Percentiles rank a stretch among this genome's conserved stretches.
phyloP scores from a whole-genome alignment of 1,284 basidiomycete genomes.

The Pterulicium gracile region DNA sequence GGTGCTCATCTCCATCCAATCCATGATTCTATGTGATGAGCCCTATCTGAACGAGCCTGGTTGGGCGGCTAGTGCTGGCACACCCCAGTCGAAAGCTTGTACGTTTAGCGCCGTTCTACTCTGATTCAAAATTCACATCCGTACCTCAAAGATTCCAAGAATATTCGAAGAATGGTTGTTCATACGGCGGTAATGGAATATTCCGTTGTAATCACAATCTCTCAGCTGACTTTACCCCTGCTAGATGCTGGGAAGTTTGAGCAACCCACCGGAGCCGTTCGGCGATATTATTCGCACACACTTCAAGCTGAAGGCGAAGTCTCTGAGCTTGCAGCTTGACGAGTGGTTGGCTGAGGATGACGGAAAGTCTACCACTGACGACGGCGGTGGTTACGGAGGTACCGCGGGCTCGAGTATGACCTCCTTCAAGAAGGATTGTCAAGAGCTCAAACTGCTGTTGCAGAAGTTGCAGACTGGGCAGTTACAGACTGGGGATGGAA shows the following conservation, averaged over 20 bases:
- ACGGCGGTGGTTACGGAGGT: conserved; percentile 33
- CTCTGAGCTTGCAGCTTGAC: conserved; percentile 66
- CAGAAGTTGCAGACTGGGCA: conserved; percentile 27
- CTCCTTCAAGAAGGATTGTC: conserved; percentile 54
- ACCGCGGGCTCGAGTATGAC: conserved; percentile 35
- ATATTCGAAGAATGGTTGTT: conserved; percentile 82
- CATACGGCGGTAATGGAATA: conserved; percentile 58
- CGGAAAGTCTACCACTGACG: conserved; percentile 38
- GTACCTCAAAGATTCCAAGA: conserved; percentile 57
- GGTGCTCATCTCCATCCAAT: conserved; percentile 89
- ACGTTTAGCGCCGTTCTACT: conserved; percentile 17
- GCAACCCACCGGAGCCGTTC: conserved; percentile 73
- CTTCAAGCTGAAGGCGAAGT: conserved; percentile 74
- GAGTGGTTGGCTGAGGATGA: conserved; percentile 70
- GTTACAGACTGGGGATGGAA: conserved; percentile 4
- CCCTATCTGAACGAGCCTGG: conserved; percentile 87
- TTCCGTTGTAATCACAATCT: conserved; percentile 4
- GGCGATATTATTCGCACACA: conserved; percentile 79
- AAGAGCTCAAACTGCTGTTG: conserved; percentile 53
- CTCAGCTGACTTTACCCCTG: conserved; percentile 5
- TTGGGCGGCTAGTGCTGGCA: conserved; percentile 65
- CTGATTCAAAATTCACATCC: too few species aligned
- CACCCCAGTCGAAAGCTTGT: conserved; percentile 66
- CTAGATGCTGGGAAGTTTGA: conserved; percentile 80
- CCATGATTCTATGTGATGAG: conserved; percentile 85